Evolutionary conservation across 371 early-diverging fungal species (phyloP).

Genomic region (Mucor velutinosus): DNA sequence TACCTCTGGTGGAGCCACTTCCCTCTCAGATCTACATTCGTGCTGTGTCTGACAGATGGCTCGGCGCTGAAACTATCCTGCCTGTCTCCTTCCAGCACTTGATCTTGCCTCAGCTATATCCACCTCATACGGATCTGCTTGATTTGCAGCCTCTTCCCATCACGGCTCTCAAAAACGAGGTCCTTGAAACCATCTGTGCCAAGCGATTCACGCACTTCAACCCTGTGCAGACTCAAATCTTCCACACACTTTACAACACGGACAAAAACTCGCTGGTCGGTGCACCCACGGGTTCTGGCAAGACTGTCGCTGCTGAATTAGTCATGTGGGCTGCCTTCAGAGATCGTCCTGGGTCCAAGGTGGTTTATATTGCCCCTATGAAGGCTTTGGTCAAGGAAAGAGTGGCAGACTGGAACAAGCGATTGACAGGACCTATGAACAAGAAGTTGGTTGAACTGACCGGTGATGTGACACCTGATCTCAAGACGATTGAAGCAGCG

Average conservation of each 20-base stretch:
- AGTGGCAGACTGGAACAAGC: constrained; percentile 85
- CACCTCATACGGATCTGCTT: constrained; percentile 88
- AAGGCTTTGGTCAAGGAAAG: constrained; percentile 99
- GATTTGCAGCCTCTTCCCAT: constrained; percentile 89
- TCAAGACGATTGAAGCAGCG: constrained; percentile 81
- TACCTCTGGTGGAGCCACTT: constrained; percentile 87
- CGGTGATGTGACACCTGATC: constrained; percentile 95
- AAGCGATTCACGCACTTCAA: constrained; percentile 93
- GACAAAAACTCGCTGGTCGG: constrained; percentile 90
- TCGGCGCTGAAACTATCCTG: constrained; percentile 84
- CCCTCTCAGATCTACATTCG: constrained; percentile 89
- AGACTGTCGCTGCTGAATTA: constrained; percentile 96
- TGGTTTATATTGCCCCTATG: constrained; percentile 99
- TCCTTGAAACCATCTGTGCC: constrained; percentile 79
- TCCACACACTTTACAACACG: constrained; percentile 92
- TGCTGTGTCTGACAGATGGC: constrained; percentile 92
- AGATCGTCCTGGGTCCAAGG: constrained; percentile 82
- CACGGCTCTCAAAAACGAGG: constrained; percentile 77
- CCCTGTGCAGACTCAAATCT: constrained; percentile 97
- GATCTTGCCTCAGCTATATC: constrained; percentile 79
- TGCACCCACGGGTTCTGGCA: constrained; percentile 99
- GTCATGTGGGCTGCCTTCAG: constrained; percentile 92
- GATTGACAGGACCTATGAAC: constrained; percentile 78
- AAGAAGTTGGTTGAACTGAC: constrained; percentile 93
- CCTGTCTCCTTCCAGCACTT: constrained; percentile 92